Conservation (phyloP, 345 rosid genomes). For the Linum usitatissimum region DNA sequence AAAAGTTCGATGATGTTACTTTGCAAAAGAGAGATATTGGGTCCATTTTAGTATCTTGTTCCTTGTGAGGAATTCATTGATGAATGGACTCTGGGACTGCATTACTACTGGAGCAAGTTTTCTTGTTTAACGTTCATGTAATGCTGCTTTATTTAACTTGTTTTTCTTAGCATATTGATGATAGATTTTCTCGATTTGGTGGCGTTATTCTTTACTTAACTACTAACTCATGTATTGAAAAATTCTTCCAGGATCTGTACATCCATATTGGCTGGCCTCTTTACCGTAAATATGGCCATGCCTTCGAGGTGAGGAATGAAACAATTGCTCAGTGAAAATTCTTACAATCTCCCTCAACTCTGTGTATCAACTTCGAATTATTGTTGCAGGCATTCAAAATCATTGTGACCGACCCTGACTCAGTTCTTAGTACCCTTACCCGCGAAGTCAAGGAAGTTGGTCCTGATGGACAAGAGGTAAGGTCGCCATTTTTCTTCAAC, state of each 20-base stretch:
- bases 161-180: neutral
- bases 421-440: conserved; percentile 65
- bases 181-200: neutral
- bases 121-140: too few relatives aligned
- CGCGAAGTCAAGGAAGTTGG: conserved; percentile 81
- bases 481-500: conserved; percentile 8
- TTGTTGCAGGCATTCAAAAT: conserved; percentile 80
- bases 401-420: conserved; percentile 80
- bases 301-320: conserved; percentile 66
- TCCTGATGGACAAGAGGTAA: conserved; percentile 85
- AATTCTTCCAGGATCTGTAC: conserved; percentile 58
- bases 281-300: conserved; percentile 86
- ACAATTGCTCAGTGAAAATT: neutral
- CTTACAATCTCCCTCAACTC: neutral
- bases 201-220: conserved; percentile 3
- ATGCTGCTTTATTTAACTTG: neutral
- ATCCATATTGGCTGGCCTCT: conserved; percentile 86
- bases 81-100: neutral
- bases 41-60: neutral
- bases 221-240: neutral
- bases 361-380: neutral
- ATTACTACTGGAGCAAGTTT: neutral
- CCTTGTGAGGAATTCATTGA: neutral
- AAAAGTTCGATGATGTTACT: too few relatives aligned
- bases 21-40: too few relatives aligned